These are phyloP conservation scores for Trypanosoma melophagium DNA, from an alignment of 208 protist genomes.

Conservation along the genomic window DNA sequence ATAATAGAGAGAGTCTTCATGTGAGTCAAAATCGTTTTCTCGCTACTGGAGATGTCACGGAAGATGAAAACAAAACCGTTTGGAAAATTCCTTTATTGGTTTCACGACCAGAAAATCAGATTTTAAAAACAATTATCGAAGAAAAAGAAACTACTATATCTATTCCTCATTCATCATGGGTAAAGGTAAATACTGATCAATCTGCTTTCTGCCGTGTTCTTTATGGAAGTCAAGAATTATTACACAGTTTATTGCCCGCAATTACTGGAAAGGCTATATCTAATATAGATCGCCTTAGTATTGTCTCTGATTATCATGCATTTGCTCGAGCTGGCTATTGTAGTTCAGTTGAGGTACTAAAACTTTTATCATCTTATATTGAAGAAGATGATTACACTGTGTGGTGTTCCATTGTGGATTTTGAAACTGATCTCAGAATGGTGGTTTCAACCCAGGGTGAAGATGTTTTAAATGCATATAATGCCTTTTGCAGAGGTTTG, in stretches of 20 bases:
- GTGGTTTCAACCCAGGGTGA: slow-evolving; percentile 35
- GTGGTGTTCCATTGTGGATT: slow-evolving; percentile 40
- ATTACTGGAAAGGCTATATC: slow-evolving; percentile 42
- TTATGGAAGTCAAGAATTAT: slow-evolving; percentile 50
- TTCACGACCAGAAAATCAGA: slow-evolving; percentile 10
- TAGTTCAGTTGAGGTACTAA: slow-evolving; percentile 37
- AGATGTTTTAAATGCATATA: slow-evolving; percentile 38
- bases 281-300: slow-evolving; percentile 56
- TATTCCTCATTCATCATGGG: slow-evolving; percentile 38
- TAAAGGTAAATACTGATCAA: slow-evolving; percentile 70
- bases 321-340: slow-evolving; percentile 69
- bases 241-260: slow-evolving; percentile 40
- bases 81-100: slow-evolving; percentile 70
- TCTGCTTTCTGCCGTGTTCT: slow-evolving; percentile 76
- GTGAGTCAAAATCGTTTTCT: slow-evolving; percentile 42
- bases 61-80: slow-evolving; percentile 44
- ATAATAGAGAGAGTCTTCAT: slow-evolving; percentile 12
- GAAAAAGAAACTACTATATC: slow-evolving; percentile 24
- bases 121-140: slow-evolving; percentile 15
- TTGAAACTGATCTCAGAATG: slow-evolving; percentile 50
- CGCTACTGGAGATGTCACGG: slow-evolving; percentile 31
- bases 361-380: slow-evolving; percentile 30
- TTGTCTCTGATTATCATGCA: slow-evolving; percentile 70
- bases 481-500: slow-evolving; percentile 54
- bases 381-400: slow-evolving; percentile 41